A percentile compares a stretch with the other conserved stretches of the same genome.
phyloP scores from a whole-genome alignment of 2,329 filamentous ascomycete genomes.

The Trichophyton mentagrophytes region DNA sequence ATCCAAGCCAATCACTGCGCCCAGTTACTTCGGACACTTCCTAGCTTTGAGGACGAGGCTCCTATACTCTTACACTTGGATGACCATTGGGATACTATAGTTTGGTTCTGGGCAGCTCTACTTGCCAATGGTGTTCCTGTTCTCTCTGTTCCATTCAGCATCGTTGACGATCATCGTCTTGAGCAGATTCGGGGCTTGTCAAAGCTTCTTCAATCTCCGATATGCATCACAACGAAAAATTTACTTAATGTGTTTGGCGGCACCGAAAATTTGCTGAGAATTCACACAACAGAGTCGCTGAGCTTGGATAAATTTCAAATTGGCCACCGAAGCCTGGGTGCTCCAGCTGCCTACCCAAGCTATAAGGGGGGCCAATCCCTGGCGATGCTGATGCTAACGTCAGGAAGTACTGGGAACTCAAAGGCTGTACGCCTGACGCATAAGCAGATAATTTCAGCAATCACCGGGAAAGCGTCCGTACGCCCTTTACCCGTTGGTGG shows the following conservation, averaged over 20 bases:
- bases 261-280: neutral
- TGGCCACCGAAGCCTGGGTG: neutral
- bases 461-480: slow-evolving; percentile 28
- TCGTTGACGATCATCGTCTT: slow-evolving; percentile 5
- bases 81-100: slow-evolving; percentile 26
- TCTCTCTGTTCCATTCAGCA: slow-evolving; percentile 25
- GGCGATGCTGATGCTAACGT: slow-evolving; percentile 39
- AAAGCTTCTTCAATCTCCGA: neutral
- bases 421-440: slow-evolving; percentile 40
- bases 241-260: neutral
- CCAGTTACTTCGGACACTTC: neutral
- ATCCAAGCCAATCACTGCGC: neutral
- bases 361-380: neutral
- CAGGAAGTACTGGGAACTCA: slow-evolving; percentile 39
- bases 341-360: neutral
- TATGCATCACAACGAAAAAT: neutral
- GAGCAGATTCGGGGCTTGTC: neutral
- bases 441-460: slow-evolving; percentile 31
- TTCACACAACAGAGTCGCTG: neutral
- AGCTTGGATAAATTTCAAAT: neutral
- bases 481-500: slow-evolving; percentile 20
- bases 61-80: slow-evolving; percentile 22
- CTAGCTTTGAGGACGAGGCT: neutral
- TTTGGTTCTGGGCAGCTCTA: slow-evolving; percentile 33
- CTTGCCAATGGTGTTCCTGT: slow-evolving; percentile 28